phyloP scores from a whole-genome alignment of 2,329 filamentous ascomycete genomes.

The Dactylellina drechsleri region DNA sequence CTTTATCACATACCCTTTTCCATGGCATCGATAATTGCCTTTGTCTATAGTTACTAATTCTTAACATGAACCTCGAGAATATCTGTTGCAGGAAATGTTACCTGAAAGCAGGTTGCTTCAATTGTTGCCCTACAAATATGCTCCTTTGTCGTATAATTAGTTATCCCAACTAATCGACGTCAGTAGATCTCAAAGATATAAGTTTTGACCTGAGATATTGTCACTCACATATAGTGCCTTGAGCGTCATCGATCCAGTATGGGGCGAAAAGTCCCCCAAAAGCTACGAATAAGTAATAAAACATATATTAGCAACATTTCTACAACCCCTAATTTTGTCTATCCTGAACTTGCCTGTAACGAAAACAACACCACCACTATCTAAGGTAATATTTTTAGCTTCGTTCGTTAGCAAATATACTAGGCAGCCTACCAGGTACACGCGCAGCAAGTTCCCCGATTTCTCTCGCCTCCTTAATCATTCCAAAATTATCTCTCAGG shows the following conservation, averaged over 20 bases:
- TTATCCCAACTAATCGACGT: slow-evolving; percentile 73
- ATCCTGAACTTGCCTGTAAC: slow-evolving; percentile 69
- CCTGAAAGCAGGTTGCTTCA: slow-evolving; percentile 84
- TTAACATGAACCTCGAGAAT: not conserved
- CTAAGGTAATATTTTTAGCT: slow-evolving; percentile 60
- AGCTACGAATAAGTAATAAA: slow-evolving; percentile 63
- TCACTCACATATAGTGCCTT: slow-evolving; percentile 77
- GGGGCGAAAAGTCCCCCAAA: slow-evolving; percentile 91
- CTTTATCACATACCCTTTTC: slow-evolving; percentile 65
- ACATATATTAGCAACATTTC: slow-evolving; percentile 4
- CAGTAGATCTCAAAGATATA: slow-evolving; percentile 5
- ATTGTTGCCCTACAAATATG: slow-evolving; percentile 90
- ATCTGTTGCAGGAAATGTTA: not conserved
- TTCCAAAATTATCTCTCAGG: slow-evolving; percentile 72
- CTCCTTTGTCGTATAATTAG: slow-evolving; percentile 82
- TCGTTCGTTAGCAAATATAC: not conserved
- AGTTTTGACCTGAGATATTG: not conserved
- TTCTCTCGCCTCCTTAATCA: slow-evolving; percentile 66
- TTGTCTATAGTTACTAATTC: slow-evolving; percentile 69
- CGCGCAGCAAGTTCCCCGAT: slow-evolving; percentile 57
- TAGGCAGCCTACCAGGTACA: slow-evolving; percentile 54
- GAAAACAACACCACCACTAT: slow-evolving; percentile 85
- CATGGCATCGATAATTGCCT: slow-evolving; percentile 92
- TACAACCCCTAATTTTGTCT: not conserved
- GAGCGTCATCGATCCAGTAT: slow-evolving; percentile 93